Evolutionary conservation across 176 grass and related monocot species (phyloP).

Genomic region (Areca catechu): DNA sequence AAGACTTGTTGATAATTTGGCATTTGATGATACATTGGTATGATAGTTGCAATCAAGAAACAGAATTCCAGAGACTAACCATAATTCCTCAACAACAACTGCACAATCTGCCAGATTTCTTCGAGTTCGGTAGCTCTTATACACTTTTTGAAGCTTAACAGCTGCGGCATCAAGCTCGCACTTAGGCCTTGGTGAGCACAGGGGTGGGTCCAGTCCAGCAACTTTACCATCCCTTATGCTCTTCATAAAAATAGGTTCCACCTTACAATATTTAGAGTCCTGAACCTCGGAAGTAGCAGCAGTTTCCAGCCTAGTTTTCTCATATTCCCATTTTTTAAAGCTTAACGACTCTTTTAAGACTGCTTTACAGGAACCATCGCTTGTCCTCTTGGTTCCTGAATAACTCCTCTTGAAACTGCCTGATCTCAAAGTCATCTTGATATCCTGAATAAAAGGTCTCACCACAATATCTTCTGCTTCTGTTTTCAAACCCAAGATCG

Average conservation of each 20-base stretch:
- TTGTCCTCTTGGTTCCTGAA: neutral
- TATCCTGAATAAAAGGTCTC: constrained; percentile 19
- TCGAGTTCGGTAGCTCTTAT: constrained; percentile 83
- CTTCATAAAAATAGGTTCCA: too few species aligned
- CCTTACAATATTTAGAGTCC: too few species aligned
- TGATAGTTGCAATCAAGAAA: neutral
- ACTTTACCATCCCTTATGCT: neutral
- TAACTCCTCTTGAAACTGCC: neutral
- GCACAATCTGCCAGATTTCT: constrained; percentile 81
- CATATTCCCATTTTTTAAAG: constrained; percentile 44
- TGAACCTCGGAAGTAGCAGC: too few species aligned
- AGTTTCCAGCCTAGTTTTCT: too few species aligned
- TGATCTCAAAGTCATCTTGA: constrained; percentile 3
- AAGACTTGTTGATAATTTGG: too few species aligned
- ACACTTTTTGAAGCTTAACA: constrained; percentile 77
- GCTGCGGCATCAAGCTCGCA: constrained; percentile 64
- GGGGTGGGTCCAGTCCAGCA: constrained; percentile 10
- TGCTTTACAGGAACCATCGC: constrained; percentile 5
- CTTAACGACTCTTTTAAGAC: constrained; percentile 30
- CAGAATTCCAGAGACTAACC: constrained; percentile 32
- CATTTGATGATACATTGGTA: too few species aligned
- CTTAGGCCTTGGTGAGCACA: constrained; percentile 31
- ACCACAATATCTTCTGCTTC: neutral
- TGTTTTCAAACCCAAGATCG: constrained; percentile 24
- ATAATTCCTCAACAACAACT: constrained; percentile 90